These are phyloP conservation scores for Senna tora DNA, from an alignment of 306 rosid species.

Conservation along the genomic window DNA sequence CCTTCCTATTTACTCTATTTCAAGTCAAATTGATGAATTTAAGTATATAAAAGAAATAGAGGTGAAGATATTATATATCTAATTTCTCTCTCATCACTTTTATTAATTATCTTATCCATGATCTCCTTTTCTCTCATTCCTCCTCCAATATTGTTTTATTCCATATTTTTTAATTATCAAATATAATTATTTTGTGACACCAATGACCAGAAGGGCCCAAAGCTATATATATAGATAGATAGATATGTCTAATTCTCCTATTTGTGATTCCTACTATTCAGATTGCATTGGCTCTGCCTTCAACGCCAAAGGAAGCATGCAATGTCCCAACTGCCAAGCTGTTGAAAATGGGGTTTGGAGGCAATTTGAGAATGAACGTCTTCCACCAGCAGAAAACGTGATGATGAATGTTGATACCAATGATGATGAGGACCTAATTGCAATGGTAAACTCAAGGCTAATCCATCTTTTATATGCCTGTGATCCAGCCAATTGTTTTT, in stretches of 20 bases:
- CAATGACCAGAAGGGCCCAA: no score
- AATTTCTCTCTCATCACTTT: no score
- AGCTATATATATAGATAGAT: no score
- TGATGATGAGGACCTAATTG: not conserved
- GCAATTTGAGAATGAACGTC: not conserved
- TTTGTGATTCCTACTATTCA: slow-evolving; percentile 1
- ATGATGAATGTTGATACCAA: not conserved
- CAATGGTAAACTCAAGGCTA: slow-evolving; percentile 33
- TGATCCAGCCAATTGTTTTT: not conserved
- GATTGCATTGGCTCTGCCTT: slow-evolving; percentile 42
- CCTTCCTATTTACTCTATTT: no score
- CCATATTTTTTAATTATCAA: no score
- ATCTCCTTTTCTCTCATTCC: no score
- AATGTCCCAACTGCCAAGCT: slow-evolving; percentile 33
- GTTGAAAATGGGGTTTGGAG: slow-evolving; percentile 26
- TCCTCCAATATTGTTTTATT: no score
- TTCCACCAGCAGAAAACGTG: not conserved
- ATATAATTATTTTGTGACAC: no score
- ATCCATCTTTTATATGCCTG: not conserved
- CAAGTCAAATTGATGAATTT: no score
- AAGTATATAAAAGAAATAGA: not conserved
- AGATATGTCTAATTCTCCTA: no score
- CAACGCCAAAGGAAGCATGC: slow-evolving; percentile 34
- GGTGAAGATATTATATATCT: no score
- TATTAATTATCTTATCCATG: no score